A percentile compares a stretch with the other conserved stretches of the same genome.
Evolutionary conservation across 371 early-diverging fungal species (phyloP).

Genomic region (Fennellomyces sp.): DNA sequence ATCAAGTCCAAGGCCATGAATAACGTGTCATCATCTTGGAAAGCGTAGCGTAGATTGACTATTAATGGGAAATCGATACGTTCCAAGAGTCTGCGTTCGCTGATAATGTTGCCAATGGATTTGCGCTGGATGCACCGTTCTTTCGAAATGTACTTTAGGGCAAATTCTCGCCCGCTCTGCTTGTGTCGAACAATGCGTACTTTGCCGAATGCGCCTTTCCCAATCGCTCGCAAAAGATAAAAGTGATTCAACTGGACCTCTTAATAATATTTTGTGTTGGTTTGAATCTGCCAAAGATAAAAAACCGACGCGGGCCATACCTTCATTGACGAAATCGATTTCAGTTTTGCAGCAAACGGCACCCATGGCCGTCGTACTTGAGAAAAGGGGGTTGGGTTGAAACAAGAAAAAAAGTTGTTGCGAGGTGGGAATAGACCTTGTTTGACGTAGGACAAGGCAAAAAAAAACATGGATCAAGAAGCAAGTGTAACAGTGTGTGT

Average conservation of each 20-base stretch:
- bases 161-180: slow-evolving; percentile 57
- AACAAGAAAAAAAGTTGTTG: not conserved
- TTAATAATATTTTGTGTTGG: not conserved
- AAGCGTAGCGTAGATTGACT: slow-evolving; percentile 79
- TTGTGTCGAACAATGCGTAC: slow-evolving; percentile 89
- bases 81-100: slow-evolving; percentile 60
- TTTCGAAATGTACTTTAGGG: slow-evolving; percentile 69
- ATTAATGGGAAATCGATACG: slow-evolving; percentile 53
- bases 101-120: slow-evolving; percentile 61
- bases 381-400: not conserved
- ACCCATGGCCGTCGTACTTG: slow-evolving; percentile 38
- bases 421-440: not conserved
- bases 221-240: slow-evolving; percentile 68
- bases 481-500: not conserved
- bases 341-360: slow-evolving; percentile 58
- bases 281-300: not conserved
- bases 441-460: not conserved
- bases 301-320: slow-evolving; percentile 24
- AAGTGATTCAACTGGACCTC: slow-evolving; percentile 65
- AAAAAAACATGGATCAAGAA: not conserved
- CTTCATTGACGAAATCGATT: slow-evolving; percentile 53
- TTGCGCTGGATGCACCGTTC: slow-evolving; percentile 58
- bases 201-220: slow-evolving; percentile 81
- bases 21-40: slow-evolving; percentile 82
- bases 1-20: slow-evolving; percentile 85